These are phyloP conservation scores for Alternaria atra DNA, from an alignment of 2,329 filamentous ascomycete genomes.

Conservation along the genomic window DNA sequence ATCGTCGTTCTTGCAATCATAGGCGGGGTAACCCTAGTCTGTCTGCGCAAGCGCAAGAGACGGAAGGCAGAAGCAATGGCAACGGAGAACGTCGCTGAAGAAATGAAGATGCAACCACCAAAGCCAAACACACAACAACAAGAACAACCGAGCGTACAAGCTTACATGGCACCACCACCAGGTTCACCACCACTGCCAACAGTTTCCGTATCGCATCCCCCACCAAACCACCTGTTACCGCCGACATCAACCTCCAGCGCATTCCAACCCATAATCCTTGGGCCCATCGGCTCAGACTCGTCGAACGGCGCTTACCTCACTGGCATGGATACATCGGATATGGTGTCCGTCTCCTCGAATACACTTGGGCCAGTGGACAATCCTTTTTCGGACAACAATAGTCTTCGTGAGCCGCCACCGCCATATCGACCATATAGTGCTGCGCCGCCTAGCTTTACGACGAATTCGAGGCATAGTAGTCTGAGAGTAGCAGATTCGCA, in stretches of 20 bases:
- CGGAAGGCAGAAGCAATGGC: constrained; percentile 23
- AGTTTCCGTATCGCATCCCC: constrained; percentile 15
- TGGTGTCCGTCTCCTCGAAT: constrained; percentile 41
- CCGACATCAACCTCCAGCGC: constrained; percentile 24
- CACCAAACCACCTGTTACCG: constrained; percentile 25
- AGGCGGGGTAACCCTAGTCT: constrained; percentile 34
- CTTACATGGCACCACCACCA: constrained; percentile 32
- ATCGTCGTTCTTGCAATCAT: constrained; percentile 38
- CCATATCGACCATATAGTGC: constrained; percentile 49
- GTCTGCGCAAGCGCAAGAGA: constrained; percentile 43
- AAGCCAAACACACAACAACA: constrained; percentile 26
- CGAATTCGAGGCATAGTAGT: constrained; percentile 46
- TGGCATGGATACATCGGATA: constrained; percentile 51
- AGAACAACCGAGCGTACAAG: constrained; percentile 11
- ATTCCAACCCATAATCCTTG: constrained; percentile 45
- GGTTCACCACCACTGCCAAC: constrained; percentile 2
- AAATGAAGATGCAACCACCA: constrained; percentile 40
- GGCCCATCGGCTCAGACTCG: constrained; percentile 42
- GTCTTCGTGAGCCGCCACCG: constrained; percentile 45
- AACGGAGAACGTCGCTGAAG: constrained; percentile 19
- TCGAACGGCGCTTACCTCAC: constrained; percentile 48
- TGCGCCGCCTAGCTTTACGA: constrained; percentile 37
- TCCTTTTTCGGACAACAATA: constrained; percentile 43
- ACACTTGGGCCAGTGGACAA: constrained; percentile 33
- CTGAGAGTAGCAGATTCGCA: constrained; percentile 34